Conservation (phyloP, 2,329 filamentous ascomycete genomes). For the Penicillium rolfsii region DNA sequence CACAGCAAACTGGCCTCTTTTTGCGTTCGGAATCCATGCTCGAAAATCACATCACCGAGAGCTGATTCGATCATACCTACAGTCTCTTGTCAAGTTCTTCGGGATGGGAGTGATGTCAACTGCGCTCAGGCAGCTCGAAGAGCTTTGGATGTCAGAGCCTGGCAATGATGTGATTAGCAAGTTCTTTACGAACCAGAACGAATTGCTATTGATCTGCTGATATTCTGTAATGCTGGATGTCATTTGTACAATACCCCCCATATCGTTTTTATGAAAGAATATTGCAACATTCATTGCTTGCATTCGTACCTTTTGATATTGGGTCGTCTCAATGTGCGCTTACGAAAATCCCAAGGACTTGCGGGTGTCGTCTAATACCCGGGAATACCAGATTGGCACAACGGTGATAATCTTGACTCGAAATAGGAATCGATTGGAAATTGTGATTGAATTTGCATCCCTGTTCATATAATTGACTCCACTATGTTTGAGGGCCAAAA, state of each 20-base stretch:
- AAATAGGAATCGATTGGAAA: too few species aligned
- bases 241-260: not conserved
- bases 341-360: too few species aligned
- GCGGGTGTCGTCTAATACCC: too few species aligned
- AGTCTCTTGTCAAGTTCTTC: slow-evolving; percentile 12
- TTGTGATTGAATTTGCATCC: too few species aligned
- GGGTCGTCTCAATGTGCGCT: too few species aligned
- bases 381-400: too few species aligned
- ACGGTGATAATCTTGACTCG: too few species aligned
- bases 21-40: slow-evolving; percentile 20
- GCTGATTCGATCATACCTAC: slow-evolving; percentile 13
- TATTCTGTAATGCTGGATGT: not conserved
- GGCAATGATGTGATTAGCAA: slow-evolving; percentile 9
- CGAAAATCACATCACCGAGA: slow-evolving; percentile 5
- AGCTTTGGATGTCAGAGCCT: slow-evolving; percentile 13
- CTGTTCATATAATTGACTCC: too few species aligned
- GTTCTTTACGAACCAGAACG: slow-evolving; percentile 18
- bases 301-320: too few species aligned
- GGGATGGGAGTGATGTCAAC: slow-evolving; percentile 24
- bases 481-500: too few species aligned
- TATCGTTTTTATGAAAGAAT: not conserved
- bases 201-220: slow-evolving; percentile 19
- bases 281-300: not conserved
- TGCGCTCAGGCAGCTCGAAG: slow-evolving; percentile 16
- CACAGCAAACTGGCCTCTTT: slow-evolving; percentile 21